Evolutionary conservation across 371 early-diverging fungal genomes (phyloP), one percentile per base, ranked within the genome.

Genomic region (Rhizopus sp.): DNA sequence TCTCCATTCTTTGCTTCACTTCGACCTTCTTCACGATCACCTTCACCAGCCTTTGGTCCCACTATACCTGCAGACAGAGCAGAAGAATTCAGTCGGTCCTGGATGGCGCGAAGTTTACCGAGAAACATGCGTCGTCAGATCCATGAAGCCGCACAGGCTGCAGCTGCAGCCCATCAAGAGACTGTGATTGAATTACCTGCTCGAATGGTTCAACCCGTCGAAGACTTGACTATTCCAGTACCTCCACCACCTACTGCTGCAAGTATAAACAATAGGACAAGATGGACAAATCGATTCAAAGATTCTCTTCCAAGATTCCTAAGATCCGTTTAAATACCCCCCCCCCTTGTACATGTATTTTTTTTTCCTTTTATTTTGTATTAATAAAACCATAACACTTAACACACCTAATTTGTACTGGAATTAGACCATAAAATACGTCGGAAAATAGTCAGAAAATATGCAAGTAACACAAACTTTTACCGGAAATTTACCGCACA

Each of bases 71-170:
- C 75, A 7, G 78, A 78, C 35, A 59, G 60, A 49, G 71, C 70
- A 10, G 75, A 75, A 16, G 70, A 70, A 35, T 78, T 75, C 49
- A 78, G 72, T 55, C 57, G 67, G 23, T 68, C 75, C 0, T 78
- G 78, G 78, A 71, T 78, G 68, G 73, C 73, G 3, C 65, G 75
- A 23, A 75, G 72, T 49, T 42, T 78, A 55, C 78, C 78, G 10
- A 59, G 78, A 42, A 78, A 66, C 39, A 78, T 78, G 78, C 64
- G 75, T 41, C 69, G 78, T 16, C 78, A 78, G 47, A 62, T 78
- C 7, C 37, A 65, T 10, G 61, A 66, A 49, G 75, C 70, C 10
- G 68, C 70, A 17, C 51, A 49, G 4, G 52, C 61, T 23, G 54
- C 53, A 5, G 59, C 62, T 1, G 59, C 57, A 12, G 62, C 55